Base-by-base conservation (phyloP, 2,329 filamentous ascomycete species). In the Cytospora piceicola region DNA sequence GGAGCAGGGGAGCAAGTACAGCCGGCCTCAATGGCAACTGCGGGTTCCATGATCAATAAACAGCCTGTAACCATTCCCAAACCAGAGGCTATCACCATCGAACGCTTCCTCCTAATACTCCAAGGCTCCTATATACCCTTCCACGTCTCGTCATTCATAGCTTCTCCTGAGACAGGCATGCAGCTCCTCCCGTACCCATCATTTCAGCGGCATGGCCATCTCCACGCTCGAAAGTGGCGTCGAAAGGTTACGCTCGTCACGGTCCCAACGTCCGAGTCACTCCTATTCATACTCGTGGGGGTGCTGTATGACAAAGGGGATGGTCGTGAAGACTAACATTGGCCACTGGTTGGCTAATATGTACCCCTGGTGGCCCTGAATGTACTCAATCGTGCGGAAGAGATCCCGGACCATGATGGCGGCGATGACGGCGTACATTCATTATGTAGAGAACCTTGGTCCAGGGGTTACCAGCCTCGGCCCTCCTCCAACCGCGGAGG, bases 361-460 rank as follows among this genome's bases (percentile, higher is more conserved):
- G 42, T 73, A 74, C 1, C 75, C 75, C 27, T 68, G 67, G 5
- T 70, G 58, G 17, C 76, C 76, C 61, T 72, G 67, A 14, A 70
- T 70, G 66, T 79, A 81, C 71, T 81, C 79, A 12, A 79, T 67
- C 6, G 77, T 73, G 30, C 79, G 72, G 61, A 78, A 77, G 24
- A 78, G 63, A 52, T 74, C 76, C 39, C 79, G 72, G 12, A 79
- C 64, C 58, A 78, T 73, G 61, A 81, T 78, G n/a, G 78, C 71
- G 0, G 66, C 27, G 24, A 61, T 68, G 15, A 61, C 59, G 39
- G 39, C 51, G 67, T 73, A 72, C 60, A 71, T 69, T 69, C 12
- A n/a, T n/a, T n/a, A n/a, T n/a, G n/a, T 29, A 55, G 14, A 73
- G 56, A 30, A 58, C 55, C 61, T 61, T 72, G 75, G 34, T 73